Evolutionary conservation across 148 eudicot genomes (phyloP).

Genomic region (Limonium bicolor): DNA sequence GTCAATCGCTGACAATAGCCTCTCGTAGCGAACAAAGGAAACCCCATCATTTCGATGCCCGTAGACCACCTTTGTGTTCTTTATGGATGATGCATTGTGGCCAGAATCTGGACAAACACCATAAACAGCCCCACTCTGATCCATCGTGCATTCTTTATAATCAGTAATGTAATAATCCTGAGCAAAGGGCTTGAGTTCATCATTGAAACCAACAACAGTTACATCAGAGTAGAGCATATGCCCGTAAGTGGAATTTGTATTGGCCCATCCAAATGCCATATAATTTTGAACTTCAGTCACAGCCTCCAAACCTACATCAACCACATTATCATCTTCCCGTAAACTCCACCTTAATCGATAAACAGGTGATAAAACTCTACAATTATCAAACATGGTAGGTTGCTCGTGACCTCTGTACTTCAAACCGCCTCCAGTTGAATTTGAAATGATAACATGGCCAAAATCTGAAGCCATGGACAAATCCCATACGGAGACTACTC

Average conservation of each 20-base stretch:
- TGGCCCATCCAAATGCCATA: slow-evolving; percentile 91
- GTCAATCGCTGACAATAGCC: slow-evolving; percentile 38
- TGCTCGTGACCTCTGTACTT: slow-evolving; percentile 12
- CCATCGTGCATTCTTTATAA: slow-evolving; percentile 46
- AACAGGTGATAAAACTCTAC: slow-evolving; percentile 34
- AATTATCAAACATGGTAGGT: slow-evolving; percentile 79
- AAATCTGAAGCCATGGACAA: slow-evolving; percentile 51
- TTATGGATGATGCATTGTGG: slow-evolving; percentile 29
- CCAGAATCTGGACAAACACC: slow-evolving; percentile 74
- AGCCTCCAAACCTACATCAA: slow-evolving; percentile 84
- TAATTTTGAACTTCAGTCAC: slow-evolving; percentile 50
- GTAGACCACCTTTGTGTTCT: slow-evolving; percentile 48
- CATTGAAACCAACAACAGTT: slow-evolving; percentile 50
- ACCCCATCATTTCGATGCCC: slow-evolving; percentile 85
- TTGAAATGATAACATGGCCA: slow-evolving; percentile 42
- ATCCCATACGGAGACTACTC: slow-evolving; percentile 59
- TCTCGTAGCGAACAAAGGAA: slow-evolving; percentile 46
- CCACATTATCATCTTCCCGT: slow-evolving; percentile 28
- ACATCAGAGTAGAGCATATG: slow-evolving; percentile 71
- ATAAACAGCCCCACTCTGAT: slow-evolving; percentile 26
- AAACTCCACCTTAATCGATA: slow-evolving; percentile 76
- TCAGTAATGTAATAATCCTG: slow-evolving; percentile 67
- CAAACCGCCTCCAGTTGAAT: slow-evolving; percentile 2
- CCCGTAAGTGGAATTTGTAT: slow-evolving; percentile 28
- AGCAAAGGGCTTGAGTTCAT: slow-evolving; percentile 46